These are phyloP conservation scores for Cucurbita moschata DNA, from an alignment of 306 rosid species.

Conservation along the genomic window DNA sequence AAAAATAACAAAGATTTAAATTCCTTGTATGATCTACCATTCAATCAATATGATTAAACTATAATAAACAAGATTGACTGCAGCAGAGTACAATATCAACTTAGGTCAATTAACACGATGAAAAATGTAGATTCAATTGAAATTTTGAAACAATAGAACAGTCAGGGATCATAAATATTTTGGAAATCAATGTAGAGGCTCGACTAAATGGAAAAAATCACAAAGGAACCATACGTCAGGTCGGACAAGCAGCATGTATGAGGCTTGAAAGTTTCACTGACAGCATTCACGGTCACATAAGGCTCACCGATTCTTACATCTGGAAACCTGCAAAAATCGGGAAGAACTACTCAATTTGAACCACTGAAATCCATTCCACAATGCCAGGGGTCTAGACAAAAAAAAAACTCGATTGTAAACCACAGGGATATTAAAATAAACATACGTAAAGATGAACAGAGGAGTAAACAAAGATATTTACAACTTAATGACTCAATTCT, in stretches of 20 bases:
- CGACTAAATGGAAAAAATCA: not conserved
- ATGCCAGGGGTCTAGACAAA: not conserved
- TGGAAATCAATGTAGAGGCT: not conserved
- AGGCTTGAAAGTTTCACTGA: conserved; percentile 33
- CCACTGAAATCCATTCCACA: not conserved
- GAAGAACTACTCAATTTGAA: not conserved
- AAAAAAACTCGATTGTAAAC: not conserved
- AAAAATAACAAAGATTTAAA: not conserved
- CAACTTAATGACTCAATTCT: not conserved
- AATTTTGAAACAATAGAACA: not conserved
- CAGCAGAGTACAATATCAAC: not conserved
- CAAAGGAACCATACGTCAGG: conserved; percentile 37
- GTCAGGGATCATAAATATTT: not conserved
- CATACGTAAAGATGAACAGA: not conserved
- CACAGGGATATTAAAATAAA: not conserved
- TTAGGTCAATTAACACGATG: not conserved
- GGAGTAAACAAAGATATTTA: not conserved
- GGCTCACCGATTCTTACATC: conserved; percentile 55
- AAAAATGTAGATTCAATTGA: not conserved
- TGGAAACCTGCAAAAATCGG: conserved; percentile 38
- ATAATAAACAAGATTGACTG: not conserved
- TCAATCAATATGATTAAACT: not conserved
- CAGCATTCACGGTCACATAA: conserved; percentile 32
- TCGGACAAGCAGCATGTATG: conserved; percentile 76
- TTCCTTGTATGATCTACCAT: not conserved